Evolutionary conservation across 352 stramenopile species (phyloP).

Genomic region (Sclerospora graminicola): DNA sequence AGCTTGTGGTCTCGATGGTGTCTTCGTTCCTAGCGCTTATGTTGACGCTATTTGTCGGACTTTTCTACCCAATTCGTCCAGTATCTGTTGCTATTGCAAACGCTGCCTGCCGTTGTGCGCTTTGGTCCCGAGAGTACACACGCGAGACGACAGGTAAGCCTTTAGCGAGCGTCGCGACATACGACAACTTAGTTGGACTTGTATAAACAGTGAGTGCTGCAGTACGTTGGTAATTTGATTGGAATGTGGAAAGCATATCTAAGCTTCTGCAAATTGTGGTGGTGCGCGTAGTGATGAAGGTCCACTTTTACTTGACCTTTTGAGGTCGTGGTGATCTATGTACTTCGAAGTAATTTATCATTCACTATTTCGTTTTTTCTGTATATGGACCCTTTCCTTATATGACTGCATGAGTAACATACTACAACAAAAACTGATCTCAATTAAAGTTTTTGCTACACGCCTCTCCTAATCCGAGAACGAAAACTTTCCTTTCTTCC

Average conservation of each 20-base stretch:
- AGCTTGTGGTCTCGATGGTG: slow-evolving; percentile 52
- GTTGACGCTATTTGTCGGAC: slow-evolving; percentile 33
- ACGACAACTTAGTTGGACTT: slow-evolving; percentile 24
- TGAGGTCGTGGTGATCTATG: slow-evolving; percentile 15
- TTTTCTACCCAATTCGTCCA: slow-evolving; percentile 49
- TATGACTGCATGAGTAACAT: neutral
- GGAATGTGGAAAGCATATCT: slow-evolving; percentile 2
- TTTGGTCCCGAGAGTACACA: slow-evolving; percentile 66
- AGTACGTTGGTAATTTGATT: slow-evolving; percentile 7
- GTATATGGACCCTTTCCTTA: neutral
- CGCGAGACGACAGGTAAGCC: slow-evolving; percentile 47
- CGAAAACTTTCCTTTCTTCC: slow-evolving; percentile 11
- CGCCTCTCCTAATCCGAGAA: slow-evolving; percentile 8
- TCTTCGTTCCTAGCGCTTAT: slow-evolving; percentile 45
- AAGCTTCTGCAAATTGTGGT: slow-evolving; percentile 2
- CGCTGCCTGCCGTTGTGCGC: slow-evolving; percentile 33
- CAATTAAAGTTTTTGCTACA: slow-evolving; percentile 20
- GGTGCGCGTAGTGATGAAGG: slow-evolving; percentile 2
- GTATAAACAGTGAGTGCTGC: slow-evolving; percentile 20
- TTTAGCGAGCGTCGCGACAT: slow-evolving; percentile 14
- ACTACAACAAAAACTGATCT: slow-evolving; percentile 25
- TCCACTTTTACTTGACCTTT: slow-evolving; percentile 10
- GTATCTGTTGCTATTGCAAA: slow-evolving; percentile 28
- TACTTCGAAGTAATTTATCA: slow-evolving; percentile 33
- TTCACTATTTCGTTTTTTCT: slow-evolving; percentile 4